Conservation (phyloP, 2,329 filamentous ascomycete genomes). For the Westerdykella aurantiaca region DNA sequence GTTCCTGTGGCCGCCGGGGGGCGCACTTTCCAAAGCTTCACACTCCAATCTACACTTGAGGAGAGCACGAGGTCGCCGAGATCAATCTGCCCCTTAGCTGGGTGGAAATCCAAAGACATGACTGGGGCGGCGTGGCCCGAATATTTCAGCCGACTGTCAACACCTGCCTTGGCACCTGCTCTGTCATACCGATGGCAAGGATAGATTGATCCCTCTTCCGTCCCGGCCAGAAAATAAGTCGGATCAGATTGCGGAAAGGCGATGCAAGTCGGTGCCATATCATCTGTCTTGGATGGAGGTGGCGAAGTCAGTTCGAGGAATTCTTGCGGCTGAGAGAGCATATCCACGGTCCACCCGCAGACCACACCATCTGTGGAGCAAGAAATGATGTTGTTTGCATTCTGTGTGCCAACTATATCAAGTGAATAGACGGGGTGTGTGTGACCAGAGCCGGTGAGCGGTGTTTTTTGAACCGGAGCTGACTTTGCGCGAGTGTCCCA, state of each 20-base stretch:
- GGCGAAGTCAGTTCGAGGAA: conserved; percentile 82
- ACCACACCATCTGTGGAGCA: conserved; percentile 95
- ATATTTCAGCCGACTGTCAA: conserved; percentile 84
- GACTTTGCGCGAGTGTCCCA: conserved; percentile 91
- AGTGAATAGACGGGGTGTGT: conserved; percentile 95
- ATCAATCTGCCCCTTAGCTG: conserved; percentile 84
- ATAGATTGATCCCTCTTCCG: conserved; percentile 93
- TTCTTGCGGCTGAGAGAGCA: conserved; percentile 95
- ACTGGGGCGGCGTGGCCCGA: conserved; percentile 87
- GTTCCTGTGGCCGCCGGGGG: conserved; percentile 63
- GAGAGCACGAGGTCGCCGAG: conserved; percentile 88
- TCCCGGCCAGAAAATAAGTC: conserved; percentile 95
- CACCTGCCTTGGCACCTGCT: conserved; percentile 91
- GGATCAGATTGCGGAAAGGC: conserved; percentile 92
- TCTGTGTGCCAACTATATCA: conserved; percentile 94
- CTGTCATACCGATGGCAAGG: conserved; percentile 96
- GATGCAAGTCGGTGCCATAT: conserved; percentile 89
- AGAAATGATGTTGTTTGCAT: conserved; percentile 97
- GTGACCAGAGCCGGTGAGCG: conserved; percentile 87
- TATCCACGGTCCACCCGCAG: conserved; percentile 96
- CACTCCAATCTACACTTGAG: conserved; percentile 93
- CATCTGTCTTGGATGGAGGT: conserved; percentile 74
- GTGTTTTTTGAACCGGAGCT: conserved; percentile 87
- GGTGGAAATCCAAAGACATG: conserved; percentile 95
- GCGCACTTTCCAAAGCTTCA: conserved; percentile 93